Conservation (phyloP, 2,329 filamentous ascomycete genomes). For the Trichoderma lentiforme region DNA sequence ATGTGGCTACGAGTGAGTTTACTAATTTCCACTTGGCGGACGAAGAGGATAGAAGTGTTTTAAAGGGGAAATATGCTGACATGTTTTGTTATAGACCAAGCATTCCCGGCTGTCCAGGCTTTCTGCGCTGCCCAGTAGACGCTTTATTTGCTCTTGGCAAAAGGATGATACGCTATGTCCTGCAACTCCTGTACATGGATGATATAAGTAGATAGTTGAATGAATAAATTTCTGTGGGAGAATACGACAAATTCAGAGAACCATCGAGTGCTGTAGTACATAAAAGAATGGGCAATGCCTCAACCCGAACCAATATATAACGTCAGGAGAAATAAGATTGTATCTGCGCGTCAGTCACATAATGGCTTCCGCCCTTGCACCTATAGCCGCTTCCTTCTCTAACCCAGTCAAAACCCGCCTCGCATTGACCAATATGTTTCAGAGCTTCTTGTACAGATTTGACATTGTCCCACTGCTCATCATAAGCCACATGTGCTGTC, state of each 20-base stretch:
- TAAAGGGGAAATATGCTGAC: no score
- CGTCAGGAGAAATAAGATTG: background rate
- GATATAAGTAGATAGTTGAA: background rate
- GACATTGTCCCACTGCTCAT: background rate
- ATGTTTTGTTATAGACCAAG: no score
- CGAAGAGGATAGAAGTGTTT: no score
- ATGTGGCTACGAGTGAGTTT: no score
- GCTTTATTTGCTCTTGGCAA: background rate
- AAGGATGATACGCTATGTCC: background rate
- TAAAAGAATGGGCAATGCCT: background rate
- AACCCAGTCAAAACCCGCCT: background rate
- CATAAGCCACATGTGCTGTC: background rate
- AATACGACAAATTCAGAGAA: background rate
- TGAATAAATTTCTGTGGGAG: background rate
- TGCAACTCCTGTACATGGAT: background rate
- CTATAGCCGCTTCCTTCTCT: background rate
- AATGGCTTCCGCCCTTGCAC: background rate
- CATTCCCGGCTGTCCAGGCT: no score
- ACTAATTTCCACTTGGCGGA: no score
- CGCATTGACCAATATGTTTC: background rate
- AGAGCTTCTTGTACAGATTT: background rate
- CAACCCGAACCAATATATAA: background rate
- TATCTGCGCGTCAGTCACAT: background rate
- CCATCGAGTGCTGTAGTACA: background rate
- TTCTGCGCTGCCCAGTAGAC: no score